Evolutionary conservation across 164 flowering plant genomes (phyloP).

Genomic region (Vitis rotundifolia): DNA sequence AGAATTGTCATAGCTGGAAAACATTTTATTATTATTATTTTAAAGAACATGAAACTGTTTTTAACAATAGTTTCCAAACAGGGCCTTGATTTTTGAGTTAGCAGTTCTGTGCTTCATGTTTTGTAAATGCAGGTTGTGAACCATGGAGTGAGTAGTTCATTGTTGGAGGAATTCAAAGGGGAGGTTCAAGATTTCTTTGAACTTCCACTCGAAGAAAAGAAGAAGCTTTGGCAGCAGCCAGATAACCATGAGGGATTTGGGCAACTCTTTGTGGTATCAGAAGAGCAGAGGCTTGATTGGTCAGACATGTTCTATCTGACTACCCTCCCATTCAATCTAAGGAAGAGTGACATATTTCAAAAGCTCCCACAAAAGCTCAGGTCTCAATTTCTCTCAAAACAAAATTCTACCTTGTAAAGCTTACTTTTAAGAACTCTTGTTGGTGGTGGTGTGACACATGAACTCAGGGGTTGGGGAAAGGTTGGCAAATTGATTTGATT

Average conservation of each 20-base stretch:
- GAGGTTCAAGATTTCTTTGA: conserved; percentile 27
- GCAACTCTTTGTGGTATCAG: conserved; percentile 36
- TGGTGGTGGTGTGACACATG: too few relatives aligned
- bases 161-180: conserved; percentile 27
- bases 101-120: too few relatives aligned
- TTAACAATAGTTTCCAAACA: too few relatives aligned
- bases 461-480: too few relatives aligned
- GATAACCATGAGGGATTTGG: conserved; percentile 42
- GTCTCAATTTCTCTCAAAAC: conserved; percentile 1
- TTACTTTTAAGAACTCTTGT: too few relatives aligned
- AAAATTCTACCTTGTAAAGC: too few relatives aligned
- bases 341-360: conserved; percentile 26
- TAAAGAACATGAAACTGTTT: too few relatives aligned
- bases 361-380: conserved; percentile 32
- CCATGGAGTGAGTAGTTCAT: conserved; percentile 32
- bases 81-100: too few relatives aligned
- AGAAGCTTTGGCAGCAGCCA: conserved; percentile 35
- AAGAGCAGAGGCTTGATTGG: conserved; percentile 43
- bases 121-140: conserved; percentile 22
- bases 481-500: too few relatives aligned
- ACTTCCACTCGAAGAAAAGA: conserved; percentile 36
- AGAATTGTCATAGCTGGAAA: too few relatives aligned
- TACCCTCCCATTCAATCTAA: conserved; percentile 25
- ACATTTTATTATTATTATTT: too few relatives aligned
- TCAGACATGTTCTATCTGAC: conserved; percentile 32